Evolutionary conservation across 768 basidiomycete species (phyloP), one percentile per base, ranked within the genome.

Genomic region (Tricholoma furcatifolium): DNA sequence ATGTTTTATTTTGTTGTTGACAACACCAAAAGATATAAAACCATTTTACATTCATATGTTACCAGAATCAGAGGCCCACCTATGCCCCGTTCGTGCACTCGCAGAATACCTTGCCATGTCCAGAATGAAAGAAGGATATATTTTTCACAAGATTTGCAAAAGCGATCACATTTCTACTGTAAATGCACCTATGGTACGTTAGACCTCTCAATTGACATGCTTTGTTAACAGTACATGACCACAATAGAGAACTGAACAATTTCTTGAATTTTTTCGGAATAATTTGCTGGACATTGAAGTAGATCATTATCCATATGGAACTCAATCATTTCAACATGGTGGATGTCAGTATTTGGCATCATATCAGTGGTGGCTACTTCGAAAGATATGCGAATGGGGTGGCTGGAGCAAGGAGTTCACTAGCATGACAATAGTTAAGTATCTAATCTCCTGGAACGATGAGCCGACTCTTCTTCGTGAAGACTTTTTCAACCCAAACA

Each of bases 331-430:
- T 60, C 65, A 67, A 6, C 64, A 67, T 20, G 72, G 74, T 8
- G 73, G 74, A 0, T 73, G 71, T 50, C 74, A 78, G 50, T 77
- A 68, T 38, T 61, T 77, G n/a, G 55, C 65, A 5, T 53, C 62
- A 6, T 53, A 62, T 7, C 52, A 60, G 1, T 64, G 68, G 1
- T 77, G 75, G 74, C 57, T 62, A 0, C 53, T 77, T 1, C 52
- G 68, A 0, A 53, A 56, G 3, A 72, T 79, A 20, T 79, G 76
- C 49, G 69, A 72, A n/a, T 78, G 76, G 74, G 76, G 72, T 35
- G 77, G 76, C 3, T 78, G 76, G 76, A 71, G 67, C 46, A 67
- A 61, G 4, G 69, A 76, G 34, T 73, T 73, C 47, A 68, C 68
- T 4, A 65, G 65, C 45, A 41, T 71, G 51, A 76, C 72, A 0